Base-by-base conservation (phyloP, 2,329 filamentous ascomycete genomes). In the Penicillium sp. region DNA sequence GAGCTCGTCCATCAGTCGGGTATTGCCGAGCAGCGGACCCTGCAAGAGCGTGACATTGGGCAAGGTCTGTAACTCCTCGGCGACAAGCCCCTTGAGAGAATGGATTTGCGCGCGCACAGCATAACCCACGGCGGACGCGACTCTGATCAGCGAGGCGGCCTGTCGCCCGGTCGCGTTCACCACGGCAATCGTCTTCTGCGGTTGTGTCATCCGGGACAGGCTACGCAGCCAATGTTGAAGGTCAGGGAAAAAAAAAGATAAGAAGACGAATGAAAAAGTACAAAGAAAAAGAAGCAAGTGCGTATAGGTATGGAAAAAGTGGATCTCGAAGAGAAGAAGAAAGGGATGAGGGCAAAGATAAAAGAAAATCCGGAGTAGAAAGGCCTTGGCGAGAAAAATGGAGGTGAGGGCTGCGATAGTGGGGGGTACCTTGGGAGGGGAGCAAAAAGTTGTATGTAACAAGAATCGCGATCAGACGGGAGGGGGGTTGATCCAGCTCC, bases 131-230 rank as follows among this genome's bases (percentile, higher is more conserved):
- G 94, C 94, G 42, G 90, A 90, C 52, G 93, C 93, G 69, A 96
- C 91, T 62, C 94, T 88, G 65, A 96, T 94, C 67, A 99, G 85
- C 54, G 92, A 96, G 53, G 93, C 93, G 60, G 93, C 91, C 79
- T 99, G 94, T 65, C 94, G 89, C 68, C 94, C 94, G 71, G 90
- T 93, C 70, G 90, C 90, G 76, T 97, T 97, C 77, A 97, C 92
- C 68, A 96, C 87, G 69, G 92, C 93, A 67, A 95, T 90, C 50
- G 89, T 94, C 77, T 92, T 94, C 69, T 83, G 80, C 42, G 70
- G 66, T 67, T 72, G 71, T 64, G 71, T 72, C 72, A 74, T 75
- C 59, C 64, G 68, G 62, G 52, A 47, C 29, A n/a, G 42, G 38
- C 33, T 36, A 36, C 36, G 45, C 44, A 15, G 42, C 18, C 26